Evolutionary conservation across 2,329 filamentous ascomycete genomes (phyloP), one percentile per base, ranked within the genome.

Genomic region (Penicillium griseofulvum): DNA sequence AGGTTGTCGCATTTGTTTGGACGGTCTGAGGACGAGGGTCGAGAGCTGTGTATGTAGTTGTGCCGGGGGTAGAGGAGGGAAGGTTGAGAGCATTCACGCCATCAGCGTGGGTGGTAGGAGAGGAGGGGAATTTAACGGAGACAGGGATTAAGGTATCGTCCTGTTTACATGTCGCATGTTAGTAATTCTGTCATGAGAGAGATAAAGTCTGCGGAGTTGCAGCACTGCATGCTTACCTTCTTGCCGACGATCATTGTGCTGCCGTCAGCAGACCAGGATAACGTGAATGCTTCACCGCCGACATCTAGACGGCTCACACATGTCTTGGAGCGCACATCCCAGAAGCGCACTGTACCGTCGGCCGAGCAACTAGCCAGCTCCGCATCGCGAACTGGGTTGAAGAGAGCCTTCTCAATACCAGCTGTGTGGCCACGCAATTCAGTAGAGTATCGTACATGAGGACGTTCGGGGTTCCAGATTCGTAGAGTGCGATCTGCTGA

Each of bases 401-500:
- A 80, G 11, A 77, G 62, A 14, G 80, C 77, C 49, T 79, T 77
- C 63, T 80, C 78, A 22, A 80, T 74, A 2, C 70, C 75, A 16
- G 74, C 75, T 2, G 74, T 70, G 58, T 80, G 78, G 7, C 78
- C 78, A 55, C 76, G 74, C 44, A 80, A 65, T 50, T 80, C 78
- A 5, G 76, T 80, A 29, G 78, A 79, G 60, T 79, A 76, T 63
- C 74, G 73, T 26, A 74, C 71, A 57, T 72, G 68, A 17, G 78
- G 73, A 50, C 77, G 74, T 54, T 80, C 78, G 0, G 78, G 78
- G 60, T 99, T 96, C 93, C 94, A 99, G 62, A 99, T 86, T n/a
- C 91, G 87, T 42, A 99, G 80, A 0, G 87, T 87, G 50, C 93
- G 92, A 74, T 97, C 89, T 9, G 93, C 90, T 3, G 90, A 89